Percentiles rank a stretch among this genome's conserved stretches.
phyloP scores from a whole-genome alignment of 2,329 filamentous ascomycete genomes.

The Chaetomiaceae sp. region DNA sequence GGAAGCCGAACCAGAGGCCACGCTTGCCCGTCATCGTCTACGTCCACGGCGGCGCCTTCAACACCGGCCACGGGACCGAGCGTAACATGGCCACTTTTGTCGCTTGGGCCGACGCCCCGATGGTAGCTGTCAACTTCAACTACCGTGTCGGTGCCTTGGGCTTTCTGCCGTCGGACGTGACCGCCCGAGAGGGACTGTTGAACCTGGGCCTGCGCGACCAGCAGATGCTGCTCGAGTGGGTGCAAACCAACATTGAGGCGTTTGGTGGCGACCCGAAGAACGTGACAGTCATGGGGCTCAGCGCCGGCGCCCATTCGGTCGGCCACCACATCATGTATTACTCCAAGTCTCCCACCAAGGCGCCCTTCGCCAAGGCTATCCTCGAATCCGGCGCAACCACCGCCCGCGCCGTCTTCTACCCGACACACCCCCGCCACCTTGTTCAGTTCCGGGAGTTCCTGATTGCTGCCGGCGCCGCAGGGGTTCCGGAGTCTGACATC shows the following conservation, averaged over 20 bases:
- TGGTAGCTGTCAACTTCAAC: constrained; percentile 57
- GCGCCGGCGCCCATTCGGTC: constrained; percentile 60
- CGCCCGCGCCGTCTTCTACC: constrained; percentile 48
- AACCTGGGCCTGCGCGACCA: constrained; percentile 65
- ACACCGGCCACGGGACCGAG: constrained; percentile 48
- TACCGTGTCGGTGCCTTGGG: constrained; percentile 64
- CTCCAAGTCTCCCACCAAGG: constrained; percentile 34
- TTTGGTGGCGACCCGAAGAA: constrained; percentile 57
- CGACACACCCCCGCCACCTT: constrained; percentile 53
- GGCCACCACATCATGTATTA: constrained; percentile 62
- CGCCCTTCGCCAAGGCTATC: constrained; percentile 49
- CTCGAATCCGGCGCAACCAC: constrained; percentile 54
- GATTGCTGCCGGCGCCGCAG: constrained; percentile 44
- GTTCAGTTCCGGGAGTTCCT: constrained; percentile 53
- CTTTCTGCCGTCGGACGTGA: constrained; percentile 56
- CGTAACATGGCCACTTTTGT: constrained; percentile 60
- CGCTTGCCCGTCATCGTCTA: constrained; percentile 51
- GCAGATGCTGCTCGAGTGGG: constrained; percentile 54
- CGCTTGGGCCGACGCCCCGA: constrained; percentile 45
- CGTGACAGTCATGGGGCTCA: constrained; percentile 58
- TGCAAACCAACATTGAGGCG: constrained; percentile 51
- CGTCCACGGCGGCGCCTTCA: constrained; percentile 60
- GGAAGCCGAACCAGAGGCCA: neutral
- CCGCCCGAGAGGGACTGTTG: constrained; percentile 49
- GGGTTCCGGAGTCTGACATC: constrained; percentile 43